Evolutionary conservation across 768 basidiomycete genomes (phyloP), one percentile per base, ranked within the genome.

Genomic region (Coprinellus micaceus): DNA sequence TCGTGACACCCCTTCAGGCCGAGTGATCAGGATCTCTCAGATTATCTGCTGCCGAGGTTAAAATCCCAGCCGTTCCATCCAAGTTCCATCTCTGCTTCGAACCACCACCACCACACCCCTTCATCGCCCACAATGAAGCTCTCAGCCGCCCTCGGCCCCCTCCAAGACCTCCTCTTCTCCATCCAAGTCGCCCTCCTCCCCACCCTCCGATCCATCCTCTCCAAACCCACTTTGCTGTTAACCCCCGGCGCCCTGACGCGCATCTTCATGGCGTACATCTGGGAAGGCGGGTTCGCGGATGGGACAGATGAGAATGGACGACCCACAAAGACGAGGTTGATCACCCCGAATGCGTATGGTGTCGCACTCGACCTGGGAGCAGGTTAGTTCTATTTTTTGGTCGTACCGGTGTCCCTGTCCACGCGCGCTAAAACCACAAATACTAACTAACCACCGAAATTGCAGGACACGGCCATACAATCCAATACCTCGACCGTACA

Each of bases 281-380:
- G 86, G 87, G 58, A 61, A 0, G 56, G 63, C 2, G 55, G 55
- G n/a, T 82, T 84, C 60, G 83, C 78, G 3, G 52, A 73, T 17
- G 74, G 71, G 0, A 68, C 77, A 0, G 84, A 90, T 60, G 71
- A 71, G 44, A 70, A 67, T 49, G 69, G 66, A 0, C 70, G 69
- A 7, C 60, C 67, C 0, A 61, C 73, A 1, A 88, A 88, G 65
- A 55, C 67, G 1, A 52, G 50, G 0, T 75, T 89, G 47, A 78
- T 89, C 48, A 77, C 78, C 1, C 71, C 74, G 2, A 67, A 84
- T 54, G 85, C 87, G 1, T 58, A 69, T 7, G 88, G 88, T 1
- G 71, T 80, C 2, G 83, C 89, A 0, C 74, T 89, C 22, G 88
- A 90, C 56, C 55, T 88, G 17, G 87, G 87, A 2, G 85, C 86